phyloP scores from a whole-genome alignment of 202 grass and related monocot species.

The Alloteropsis angusta region DNA sequence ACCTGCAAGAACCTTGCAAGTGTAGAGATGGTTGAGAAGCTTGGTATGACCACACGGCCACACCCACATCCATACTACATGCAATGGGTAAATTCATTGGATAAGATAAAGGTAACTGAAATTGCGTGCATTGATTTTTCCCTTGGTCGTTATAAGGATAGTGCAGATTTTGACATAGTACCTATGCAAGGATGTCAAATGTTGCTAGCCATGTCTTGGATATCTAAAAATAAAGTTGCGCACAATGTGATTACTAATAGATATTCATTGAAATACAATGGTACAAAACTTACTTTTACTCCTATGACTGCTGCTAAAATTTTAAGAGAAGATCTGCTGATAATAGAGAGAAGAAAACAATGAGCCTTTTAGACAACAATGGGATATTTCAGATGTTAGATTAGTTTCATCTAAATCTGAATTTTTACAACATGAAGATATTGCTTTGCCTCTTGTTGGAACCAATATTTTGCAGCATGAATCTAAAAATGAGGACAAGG shows the following conservation, averaged over 20 bases:
- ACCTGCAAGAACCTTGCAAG: no score
- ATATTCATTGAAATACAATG: no score
- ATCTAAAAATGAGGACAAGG: not conserved
- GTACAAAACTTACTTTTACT: not conserved
- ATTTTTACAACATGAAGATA: not conserved
- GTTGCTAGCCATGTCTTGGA: not conserved
- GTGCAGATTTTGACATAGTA: no score
- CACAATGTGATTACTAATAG: no score
- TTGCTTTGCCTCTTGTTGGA: not conserved
- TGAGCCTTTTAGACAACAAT: not conserved
- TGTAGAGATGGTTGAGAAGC: no score
- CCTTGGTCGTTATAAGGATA: no score
- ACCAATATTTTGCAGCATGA: not conserved
- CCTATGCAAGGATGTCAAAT: not conserved
- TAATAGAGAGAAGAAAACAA: not conserved
- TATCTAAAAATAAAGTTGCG: not conserved
- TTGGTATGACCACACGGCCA: no score
- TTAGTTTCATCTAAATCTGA: not conserved
- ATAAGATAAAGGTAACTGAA: no score
- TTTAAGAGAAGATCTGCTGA: not conserved
- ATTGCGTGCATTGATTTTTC: no score
- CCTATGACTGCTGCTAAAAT: not conserved
- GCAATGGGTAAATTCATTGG: no score
- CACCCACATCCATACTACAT: no score
- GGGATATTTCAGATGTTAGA: not conserved